phyloP scores from a whole-genome alignment of 2,329 filamentous ascomycete genomes.

The Claviceps monticola region DNA sequence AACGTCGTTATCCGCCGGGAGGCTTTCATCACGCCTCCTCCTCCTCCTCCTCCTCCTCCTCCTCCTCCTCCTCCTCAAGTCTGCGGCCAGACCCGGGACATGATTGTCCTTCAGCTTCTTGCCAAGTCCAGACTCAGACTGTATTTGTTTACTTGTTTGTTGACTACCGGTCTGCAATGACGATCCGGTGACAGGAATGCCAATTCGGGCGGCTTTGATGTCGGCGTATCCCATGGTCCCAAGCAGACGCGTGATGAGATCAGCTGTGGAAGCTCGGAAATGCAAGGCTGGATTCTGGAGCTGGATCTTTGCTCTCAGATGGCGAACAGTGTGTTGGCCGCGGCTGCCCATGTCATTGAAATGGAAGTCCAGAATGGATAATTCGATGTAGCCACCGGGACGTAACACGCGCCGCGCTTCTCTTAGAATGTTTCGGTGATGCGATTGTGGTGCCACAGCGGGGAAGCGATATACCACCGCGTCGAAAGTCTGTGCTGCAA shows the following conservation, averaged over 20 bases:
- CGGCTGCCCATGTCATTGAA: constrained; percentile 70
- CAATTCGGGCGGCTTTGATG: constrained; percentile 63
- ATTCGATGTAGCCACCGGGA: constrained; percentile 65
- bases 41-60: too few relatives aligned
- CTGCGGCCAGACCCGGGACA: constrained; percentile 49
- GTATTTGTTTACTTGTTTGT: constrained; percentile 8
- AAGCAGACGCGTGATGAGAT: constrained; percentile 51
- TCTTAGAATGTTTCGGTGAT: constrained; percentile 57
- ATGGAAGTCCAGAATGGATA: constrained; percentile 65
- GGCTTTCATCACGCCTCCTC: constrained; percentile 42
- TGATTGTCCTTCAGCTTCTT: constrained; percentile 28
- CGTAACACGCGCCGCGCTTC: constrained; percentile 68
- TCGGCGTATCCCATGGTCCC: constrained; percentile 56
- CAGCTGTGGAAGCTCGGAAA: constrained; percentile 41
- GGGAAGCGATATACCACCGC: constrained; percentile 69
- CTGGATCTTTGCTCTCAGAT: constrained; percentile 58
- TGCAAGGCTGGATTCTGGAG: constrained; percentile 43
- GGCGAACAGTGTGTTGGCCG: constrained; percentile 53
- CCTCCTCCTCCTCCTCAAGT: constrained; percentile 34
- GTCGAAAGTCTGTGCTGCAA: constrained; percentile 61
- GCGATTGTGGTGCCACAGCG: constrained; percentile 48
- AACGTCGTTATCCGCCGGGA: constrained; percentile 67
- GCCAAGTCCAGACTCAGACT: constrained; percentile 5
- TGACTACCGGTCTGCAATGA: constrained; percentile 19
- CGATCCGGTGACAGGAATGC: constrained; percentile 54